Evolutionary conservation across 345 rosid species (phyloP).

Genomic region (Aquilaria malaccensis): DNA sequence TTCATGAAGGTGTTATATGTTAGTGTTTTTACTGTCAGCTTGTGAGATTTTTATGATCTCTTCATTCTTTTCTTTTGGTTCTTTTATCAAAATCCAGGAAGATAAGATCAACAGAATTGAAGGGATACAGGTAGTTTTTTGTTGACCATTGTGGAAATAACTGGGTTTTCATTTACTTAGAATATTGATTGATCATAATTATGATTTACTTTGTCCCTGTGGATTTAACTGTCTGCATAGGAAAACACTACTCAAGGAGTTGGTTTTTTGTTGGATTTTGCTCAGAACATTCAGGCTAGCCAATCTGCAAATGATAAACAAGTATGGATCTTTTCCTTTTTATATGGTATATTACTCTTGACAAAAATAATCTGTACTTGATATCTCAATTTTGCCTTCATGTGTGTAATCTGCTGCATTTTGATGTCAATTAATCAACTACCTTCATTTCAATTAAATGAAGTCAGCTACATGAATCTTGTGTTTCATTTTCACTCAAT

Average conservation of each 20-base stretch:
- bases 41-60: neutral
- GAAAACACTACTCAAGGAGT: conserved; percentile 36
- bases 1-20: neutral
- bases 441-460: no score
- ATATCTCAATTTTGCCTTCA: neutral
- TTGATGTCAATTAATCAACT: no score
- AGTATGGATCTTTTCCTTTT: conserved; percentile 27
- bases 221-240: conserved; percentile 14
- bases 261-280: conserved; percentile 30
- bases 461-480: no score
- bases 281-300: conserved; percentile 27
- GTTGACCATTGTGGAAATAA: neutral
- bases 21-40: conserved; percentile 1
- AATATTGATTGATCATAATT: conserved; percentile 14
- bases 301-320: conserved; percentile 26
- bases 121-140: conserved; percentile 56
- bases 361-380: neutral
- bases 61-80: neutral
- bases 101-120: conserved; percentile 50
- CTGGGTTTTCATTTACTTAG: neutral
- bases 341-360: neutral
- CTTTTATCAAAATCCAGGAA: conserved; percentile 30
- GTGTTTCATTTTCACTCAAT: no score
- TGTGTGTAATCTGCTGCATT: no score
- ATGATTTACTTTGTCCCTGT: neutral